These are phyloP conservation scores for Spergularia bocconei DNA, from an alignment of 148 eudicot genomes.

Conservation along the genomic window DNA sequence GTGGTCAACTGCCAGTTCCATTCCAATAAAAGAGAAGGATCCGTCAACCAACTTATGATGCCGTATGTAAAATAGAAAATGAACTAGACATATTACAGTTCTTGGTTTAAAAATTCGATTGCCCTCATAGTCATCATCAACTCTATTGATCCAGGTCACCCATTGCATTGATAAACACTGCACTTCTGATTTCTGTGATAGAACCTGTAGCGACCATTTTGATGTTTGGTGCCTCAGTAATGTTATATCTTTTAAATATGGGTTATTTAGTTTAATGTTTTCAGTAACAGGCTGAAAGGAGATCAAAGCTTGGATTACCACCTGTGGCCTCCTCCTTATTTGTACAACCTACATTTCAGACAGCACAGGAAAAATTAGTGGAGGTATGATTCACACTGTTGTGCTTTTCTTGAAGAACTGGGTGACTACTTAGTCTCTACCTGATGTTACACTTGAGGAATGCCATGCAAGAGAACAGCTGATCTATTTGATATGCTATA, in stretches of 20 bases:
- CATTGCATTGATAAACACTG: not conserved
- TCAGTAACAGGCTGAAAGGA: constrained; percentile 55
- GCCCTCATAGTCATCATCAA: too few relatives aligned
- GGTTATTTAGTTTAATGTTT: constrained; percentile 15
- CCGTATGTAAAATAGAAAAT: too few relatives aligned
- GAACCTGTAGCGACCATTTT: too few relatives aligned
- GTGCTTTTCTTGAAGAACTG: not conserved
- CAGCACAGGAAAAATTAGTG: constrained; percentile 30
- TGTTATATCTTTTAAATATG: constrained; percentile 1
- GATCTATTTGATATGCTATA: not conserved
- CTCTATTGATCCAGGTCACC: not conserved
- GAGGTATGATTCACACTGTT: constrained; percentile 13
- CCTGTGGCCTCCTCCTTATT: constrained; percentile 25
- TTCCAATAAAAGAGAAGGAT: too few relatives aligned
- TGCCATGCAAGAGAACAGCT: not conserved
- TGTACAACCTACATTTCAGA: constrained; percentile 20
- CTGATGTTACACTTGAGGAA: not conserved
- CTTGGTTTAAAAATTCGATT: not conserved
- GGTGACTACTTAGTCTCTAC: not conserved
- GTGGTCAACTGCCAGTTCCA: too few relatives aligned
- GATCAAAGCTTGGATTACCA: constrained; percentile 43
- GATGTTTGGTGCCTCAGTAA: not conserved
- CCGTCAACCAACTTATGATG: too few relatives aligned
- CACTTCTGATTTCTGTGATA: not conserved
- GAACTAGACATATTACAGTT: not conserved